Evolutionary conservation across 2,329 filamentous ascomycete genomes (phyloP), one percentile per base, ranked within the genome.

Genomic region (Hymenoscyphus occultus): DNA sequence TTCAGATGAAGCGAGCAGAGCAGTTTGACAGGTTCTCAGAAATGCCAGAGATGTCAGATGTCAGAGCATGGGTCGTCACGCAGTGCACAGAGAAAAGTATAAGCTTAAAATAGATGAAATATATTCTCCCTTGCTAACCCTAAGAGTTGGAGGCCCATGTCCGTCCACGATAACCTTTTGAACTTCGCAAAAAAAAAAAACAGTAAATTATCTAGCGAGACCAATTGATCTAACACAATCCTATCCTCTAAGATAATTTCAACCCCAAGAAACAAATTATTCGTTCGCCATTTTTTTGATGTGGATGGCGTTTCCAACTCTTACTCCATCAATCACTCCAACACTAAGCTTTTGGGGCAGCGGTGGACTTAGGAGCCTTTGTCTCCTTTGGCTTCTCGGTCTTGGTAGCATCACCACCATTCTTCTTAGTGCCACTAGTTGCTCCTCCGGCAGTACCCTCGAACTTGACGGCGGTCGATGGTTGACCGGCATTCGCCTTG

Each of bases 401-500:
- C 16, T 48, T 48, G 4, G 3, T 19, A 16, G 42, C 42, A 5
- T 4, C n/a, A 9, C 5, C 5, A 14, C 7, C 54, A 56, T 22
- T 10, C 5, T 22, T 28, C 22, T 57, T 57, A 7, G 12, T 19
- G 22, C 7, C 6, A 12, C 9, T 2, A 22, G 54, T 14, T 57
- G 13, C 54, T 16, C 19, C 31, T 6, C 59, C 59, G 9, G 64
- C 59, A 22, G 28, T 54, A 51, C 39, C 67, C 45, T 60, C 42
- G 35, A 69, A 77, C 0, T n/a, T 13, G 1, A 63, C 6, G 19
- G 61, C 61, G 19, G 61, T 63, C 9, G 54, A 28, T 22, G 71
- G 60, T 65, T 77, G 69, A 0, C 78, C 78, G 5, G 77, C 76
- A 28, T 73, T 75, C 39, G 68, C 69, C 22, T 64, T 64, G 58